Conservation (phyloP, 441 rosid species). For the Isatis lusitanica region DNA sequence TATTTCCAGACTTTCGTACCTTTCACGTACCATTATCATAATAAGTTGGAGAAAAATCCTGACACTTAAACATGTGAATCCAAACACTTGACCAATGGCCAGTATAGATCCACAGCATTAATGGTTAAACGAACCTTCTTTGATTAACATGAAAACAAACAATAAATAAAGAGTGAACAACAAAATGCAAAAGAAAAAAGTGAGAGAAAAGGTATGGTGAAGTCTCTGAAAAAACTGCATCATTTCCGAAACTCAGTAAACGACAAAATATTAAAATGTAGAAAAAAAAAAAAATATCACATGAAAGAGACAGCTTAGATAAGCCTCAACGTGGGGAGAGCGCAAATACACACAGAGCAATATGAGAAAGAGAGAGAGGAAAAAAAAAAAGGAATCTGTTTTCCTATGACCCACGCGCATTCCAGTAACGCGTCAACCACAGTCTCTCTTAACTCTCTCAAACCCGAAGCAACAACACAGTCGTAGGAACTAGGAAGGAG, state of each 20-base stretch:
- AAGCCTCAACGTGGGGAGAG: slow-evolving; percentile 46
- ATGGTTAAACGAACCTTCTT: slow-evolving; percentile 35
- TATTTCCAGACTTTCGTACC: slow-evolving; percentile 16
- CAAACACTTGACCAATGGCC: slow-evolving; percentile 13
- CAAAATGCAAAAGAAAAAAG: not conserved
- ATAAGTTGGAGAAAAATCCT: slow-evolving; percentile 3
- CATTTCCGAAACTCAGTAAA: slow-evolving; percentile 46
- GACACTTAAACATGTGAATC: slow-evolving; percentile 24
- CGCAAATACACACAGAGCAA: slow-evolving; percentile 35
- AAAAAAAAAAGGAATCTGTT: slow-evolving; percentile 30
- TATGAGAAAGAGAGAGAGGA: not conserved
- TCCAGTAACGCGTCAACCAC: slow-evolving; percentile 3
- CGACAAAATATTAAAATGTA: slow-evolving; percentile 36
- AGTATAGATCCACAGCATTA: slow-evolving; percentile 15
- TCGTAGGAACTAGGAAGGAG: too few relatives aligned
- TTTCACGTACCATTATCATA: slow-evolving; percentile 24
- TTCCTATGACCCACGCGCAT: slow-evolving; percentile 47
- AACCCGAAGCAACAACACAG: not conserved
- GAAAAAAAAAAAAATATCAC: not conserved
- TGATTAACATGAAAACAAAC: slow-evolving; percentile 23
- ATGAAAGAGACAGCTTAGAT: slow-evolving; percentile 48
- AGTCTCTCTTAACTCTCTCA: not conserved
- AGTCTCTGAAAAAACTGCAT: slow-evolving; percentile 46
- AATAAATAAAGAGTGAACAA: not conserved
- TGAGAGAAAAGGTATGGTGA: slow-evolving; percentile 29